Base-by-base conservation (phyloP, 116 monocot genomes). In the Thalassia testudinum region DNA sequence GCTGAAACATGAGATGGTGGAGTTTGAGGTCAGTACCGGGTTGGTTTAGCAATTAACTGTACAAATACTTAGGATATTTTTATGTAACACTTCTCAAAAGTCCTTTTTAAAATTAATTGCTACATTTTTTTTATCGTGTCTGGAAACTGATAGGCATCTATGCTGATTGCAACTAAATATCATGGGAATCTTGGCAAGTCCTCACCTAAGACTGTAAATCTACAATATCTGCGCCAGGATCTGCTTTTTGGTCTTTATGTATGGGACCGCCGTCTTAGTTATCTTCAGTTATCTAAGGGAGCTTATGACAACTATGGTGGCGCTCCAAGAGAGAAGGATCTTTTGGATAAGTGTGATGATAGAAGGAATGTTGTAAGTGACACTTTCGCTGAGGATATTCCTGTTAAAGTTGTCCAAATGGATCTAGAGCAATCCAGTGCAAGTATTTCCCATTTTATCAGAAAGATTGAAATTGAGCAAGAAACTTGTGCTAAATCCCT, bases 251-350 rank as follows among this genome's bases (percentile, higher is more conserved):
- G 66, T 67, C 68, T 74, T 24, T 86, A 82, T 63, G 58, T 86
- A 42, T 99, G 99, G 99, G 99, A 90, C 56, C 67, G 47, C 24
- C 89, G 99, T 21, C 56, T 99, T 22, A 43, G 72, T 67, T 78
- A 59, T 19, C 72, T 90, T 68, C 21, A 62, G 17, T 49, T 37
- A 26, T 38, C 7, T 55, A 26, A 11, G 28, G 56, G 27, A 59
- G 30, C 30, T 34, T 3, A 10, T 3, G 3, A 34, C 10, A 34
- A 3, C 6, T 10, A 34, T 34, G 10, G 10, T 34, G 30, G 30
- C 10, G 30, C 30, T 34, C 10, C 30, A 34, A 10, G 3, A 34
- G 30, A 34, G 30, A 34, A 34, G 3, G 6, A 34, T 3, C 30
- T 34, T 34, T 3, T 5, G 10, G 10, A 34, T 34, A 34, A 3